Conservation (phyloP, 140 eudicot genomes). For the Oenanthe javanica region DNA sequence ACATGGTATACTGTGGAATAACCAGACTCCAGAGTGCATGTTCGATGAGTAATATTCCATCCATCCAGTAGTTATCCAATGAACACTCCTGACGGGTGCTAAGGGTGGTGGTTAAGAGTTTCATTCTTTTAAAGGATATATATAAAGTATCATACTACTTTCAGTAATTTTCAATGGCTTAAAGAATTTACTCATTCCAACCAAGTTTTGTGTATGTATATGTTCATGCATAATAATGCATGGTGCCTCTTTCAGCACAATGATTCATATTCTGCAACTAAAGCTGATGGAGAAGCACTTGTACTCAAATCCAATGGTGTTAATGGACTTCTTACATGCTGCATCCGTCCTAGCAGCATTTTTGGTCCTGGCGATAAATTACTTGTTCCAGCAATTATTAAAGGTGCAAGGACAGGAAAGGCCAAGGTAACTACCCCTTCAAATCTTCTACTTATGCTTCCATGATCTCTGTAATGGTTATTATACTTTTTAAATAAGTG, state of each 20-base stretch:
- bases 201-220: not conserved
- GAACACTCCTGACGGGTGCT: not conserved
- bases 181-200: not conserved
- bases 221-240: not conserved
- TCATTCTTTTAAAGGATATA: not conserved
- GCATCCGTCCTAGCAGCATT: conserved; percentile 85
- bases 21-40: not conserved
- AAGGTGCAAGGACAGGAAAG: conserved; percentile 74
- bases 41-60: not conserved
- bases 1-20: not conserved
- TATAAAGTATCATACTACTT: not conserved
- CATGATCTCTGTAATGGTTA: not conserved
- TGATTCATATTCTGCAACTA: conserved; percentile 81
- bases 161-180: not conserved
- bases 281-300: conserved; percentile 93
- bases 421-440: conserved; percentile 44
- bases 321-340: conserved; percentile 85
- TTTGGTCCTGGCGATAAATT: conserved; percentile 93
- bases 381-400: conserved; percentile 71
- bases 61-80: not conserved
- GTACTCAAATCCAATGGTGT: conserved; percentile 72
- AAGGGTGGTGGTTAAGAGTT: not conserved
- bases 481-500: not conserved
- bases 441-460: conserved; percentile 3
- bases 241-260: conserved; percentile 49